Base-by-base conservation (phyloP, 805 yeast species). In the Suhomyces pyralidae region DNA sequence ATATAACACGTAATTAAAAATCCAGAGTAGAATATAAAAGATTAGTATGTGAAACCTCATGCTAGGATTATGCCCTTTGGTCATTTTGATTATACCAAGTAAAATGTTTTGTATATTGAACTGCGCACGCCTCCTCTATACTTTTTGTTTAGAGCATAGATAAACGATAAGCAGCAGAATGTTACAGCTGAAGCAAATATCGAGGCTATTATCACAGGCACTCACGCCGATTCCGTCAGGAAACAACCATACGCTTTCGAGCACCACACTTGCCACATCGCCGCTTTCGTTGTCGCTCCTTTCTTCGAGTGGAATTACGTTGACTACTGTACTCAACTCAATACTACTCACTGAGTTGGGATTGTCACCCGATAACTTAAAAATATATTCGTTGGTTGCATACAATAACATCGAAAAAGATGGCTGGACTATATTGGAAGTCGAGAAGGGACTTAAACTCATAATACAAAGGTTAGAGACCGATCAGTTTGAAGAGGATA, bases 151-250 rank as follows among this genome's bases (percentile, higher is more conserved):
- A 38, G 24, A 38, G 24, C 42, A 19, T 19, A 38, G 42, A 38
- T 17, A 10, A 38, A 2, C 24, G 42, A 38, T 38, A 38, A 36
- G 42, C 24, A 19, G 22, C 42, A 38, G 24, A 42, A 75, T 76
- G 80, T 66, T 76, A 40, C 77, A 74, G 55, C 73, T 65, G 59
- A 70, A 66, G 49, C 71, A 71, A 50, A 72, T 76, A 42, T 59
- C 75, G 34, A 59, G 64, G 45, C 62, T 74, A 20, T 58, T 76
- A 50, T 57, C 68, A 20, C 75, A 73, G 40, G 55, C 51, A 12
- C 36, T 48, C n/a, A 45, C 49, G 17, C 46, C 51, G 5, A 49
- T 48, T 19, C 50, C 49, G 34, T 38, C 40, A 52, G 30, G 20
- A 25, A 55, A 19, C 26, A 40, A 9, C 15, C 51, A 48, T 17